Base-by-base conservation (phyloP, 495 filamentous ascomycete genomes). In the Podospora appendiculata region DNA sequence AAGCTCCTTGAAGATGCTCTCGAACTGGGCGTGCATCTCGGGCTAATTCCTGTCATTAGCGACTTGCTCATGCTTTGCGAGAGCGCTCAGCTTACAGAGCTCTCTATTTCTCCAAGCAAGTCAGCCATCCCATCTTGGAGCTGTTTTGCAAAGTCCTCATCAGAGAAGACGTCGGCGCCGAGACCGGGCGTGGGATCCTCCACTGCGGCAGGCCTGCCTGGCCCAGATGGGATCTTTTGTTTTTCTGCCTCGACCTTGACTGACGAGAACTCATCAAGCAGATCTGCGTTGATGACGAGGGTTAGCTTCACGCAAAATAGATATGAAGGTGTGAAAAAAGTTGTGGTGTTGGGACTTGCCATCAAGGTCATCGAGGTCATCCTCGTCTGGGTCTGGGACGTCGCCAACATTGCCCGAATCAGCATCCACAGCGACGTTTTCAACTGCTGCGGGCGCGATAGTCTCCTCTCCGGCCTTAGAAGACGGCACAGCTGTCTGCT, bases 361-460 rank as follows among this genome's bases (percentile, higher is more conserved):
- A 68, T 97, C 92, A 41, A 97, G 72, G 64, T 96, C 92, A 63
- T 95, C 90, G 16, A 95, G 78, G 62, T 95, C 90, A 65, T 90
- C 87, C 64, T 89, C 87, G 55, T 89, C 87, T 32, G 86, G 86
- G 62, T 90, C 88, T 14, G 85, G 77, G 1, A 77, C 79, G 54
- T 80, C 72, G n/a, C 76, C 78, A 6, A 67, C 58, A 38, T 59
- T 43, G 16, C 32, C 47, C 38, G 58, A 52, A n/a, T 58, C 57
- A 6, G 63, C 63, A 8, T 32, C 19, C 38, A 36, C 17, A 9
- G 38, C 17, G 2, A 6, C 48, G 12, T 8, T 25, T 25, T 25
- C 25, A 25, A 25, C 25, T 25, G 25, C 25, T 25, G 25, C 5
- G 25, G 25, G 25, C 25, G 25, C 25, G 25, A 25, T 25, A 25